Evolutionary conservation across 768 basidiomycete genomes (phyloP).

Genomic region (Russula sp.): DNA sequence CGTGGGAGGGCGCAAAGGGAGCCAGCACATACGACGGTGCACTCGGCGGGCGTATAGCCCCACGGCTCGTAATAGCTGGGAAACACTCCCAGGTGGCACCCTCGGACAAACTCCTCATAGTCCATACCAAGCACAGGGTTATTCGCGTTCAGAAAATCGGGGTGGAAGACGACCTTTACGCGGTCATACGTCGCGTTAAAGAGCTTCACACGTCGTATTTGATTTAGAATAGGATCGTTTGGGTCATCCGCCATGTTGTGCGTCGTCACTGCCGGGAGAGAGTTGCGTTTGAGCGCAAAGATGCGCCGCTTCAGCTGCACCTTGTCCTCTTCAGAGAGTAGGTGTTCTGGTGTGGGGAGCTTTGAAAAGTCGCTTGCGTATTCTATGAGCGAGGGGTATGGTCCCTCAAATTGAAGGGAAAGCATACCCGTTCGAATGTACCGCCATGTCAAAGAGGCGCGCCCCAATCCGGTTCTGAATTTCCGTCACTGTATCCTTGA

Average conservation of each 20-base stretch:
- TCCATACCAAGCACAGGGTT: conserved; percentile 96
- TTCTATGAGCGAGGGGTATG: not conserved
- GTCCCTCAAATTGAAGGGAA: not conserved
- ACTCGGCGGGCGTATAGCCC: conserved; percentile 97
- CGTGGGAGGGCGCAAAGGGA: not conserved
- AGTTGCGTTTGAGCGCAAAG: conserved; percentile 91
- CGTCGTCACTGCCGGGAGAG: conserved; percentile 93
- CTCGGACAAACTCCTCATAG: conserved; percentile 98
- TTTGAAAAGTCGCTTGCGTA: conserved; percentile 60
- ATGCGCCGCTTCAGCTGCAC: conserved; percentile 93
- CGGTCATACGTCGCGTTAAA: conserved; percentile 88
- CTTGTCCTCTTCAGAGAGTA: conserved; percentile 89
- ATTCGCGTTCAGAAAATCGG: conserved; percentile 96
- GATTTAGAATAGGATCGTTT: conserved; percentile 89
- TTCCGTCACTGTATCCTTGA: conserved; percentile 92
- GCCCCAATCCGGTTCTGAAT: conserved; percentile 91
- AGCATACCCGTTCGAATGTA: conserved; percentile 80
- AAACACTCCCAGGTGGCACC: conserved; percentile 97
- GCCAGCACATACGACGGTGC: conserved; percentile 76
- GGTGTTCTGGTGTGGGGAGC: conserved; percentile 63
- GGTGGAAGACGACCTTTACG: conserved; percentile 97
- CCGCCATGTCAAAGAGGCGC: conserved; percentile 90
- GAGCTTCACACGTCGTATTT: conserved; percentile 87
- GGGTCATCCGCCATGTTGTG: conserved; percentile 98
- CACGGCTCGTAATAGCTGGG: conserved; percentile 96